Base-by-base conservation (phyloP, 805 yeast species). In the Candida sphagnicola region DNA sequence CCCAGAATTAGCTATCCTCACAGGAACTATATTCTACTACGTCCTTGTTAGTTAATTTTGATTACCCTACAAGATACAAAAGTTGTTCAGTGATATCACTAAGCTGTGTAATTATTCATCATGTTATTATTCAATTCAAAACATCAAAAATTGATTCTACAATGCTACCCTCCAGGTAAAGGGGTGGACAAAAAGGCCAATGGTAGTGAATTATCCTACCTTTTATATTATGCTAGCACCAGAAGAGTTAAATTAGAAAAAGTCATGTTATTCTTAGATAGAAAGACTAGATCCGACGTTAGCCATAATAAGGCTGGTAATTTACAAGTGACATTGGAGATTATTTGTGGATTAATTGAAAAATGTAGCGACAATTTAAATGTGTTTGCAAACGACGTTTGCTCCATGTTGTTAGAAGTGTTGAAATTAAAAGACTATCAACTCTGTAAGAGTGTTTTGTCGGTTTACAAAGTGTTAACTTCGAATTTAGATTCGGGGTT, bases 111-210 rank as follows among this genome's bases (percentile, higher is more conserved):
- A n/a, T n/a, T 21, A 21, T 21, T 23, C 8, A n/a, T 5, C 5
- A 61, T 61, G 64, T 40, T 61, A 8, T 49, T 77, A 23, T 77
- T 78, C 51, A 70, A 72, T 32, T 85, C 95, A 2, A 90, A 91
- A 57, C 98, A 90, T 60, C 97, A 90, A 61, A 81, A 86, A 54
- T 72, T 90, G 53, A 85, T 93, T 28, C 75, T 84, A 37, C 95
- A 87, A 59, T 93, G 98, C 67, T 91, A 91, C 59, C 98, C 96
- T 4, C 77, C 93, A 2, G 96, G 97, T 2, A 74, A 88, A 44
- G 82, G 80, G 5, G 74, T 75, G 4, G 98, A 90, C 54, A 90
- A 90, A 65, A 82, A 84, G 51, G 95, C 99, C 12, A 90, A 91
- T 58, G 80, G 95, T 2, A 87, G 95, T 15, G 98, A 93, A 58